phyloP scores from a whole-genome alignment of 192 early-diverging fungal genomes.

The Backusella australiensis region DNA sequence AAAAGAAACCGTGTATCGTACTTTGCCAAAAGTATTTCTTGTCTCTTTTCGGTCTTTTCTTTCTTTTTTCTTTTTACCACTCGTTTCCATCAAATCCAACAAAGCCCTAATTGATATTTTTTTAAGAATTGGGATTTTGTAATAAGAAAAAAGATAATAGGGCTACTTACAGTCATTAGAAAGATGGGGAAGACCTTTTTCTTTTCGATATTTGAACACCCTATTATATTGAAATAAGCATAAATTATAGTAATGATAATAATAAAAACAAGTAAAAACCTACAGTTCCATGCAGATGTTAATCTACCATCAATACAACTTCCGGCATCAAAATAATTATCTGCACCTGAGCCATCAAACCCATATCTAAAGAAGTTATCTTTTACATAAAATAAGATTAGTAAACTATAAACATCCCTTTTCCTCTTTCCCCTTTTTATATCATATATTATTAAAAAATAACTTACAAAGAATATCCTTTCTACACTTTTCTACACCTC shows the following conservation, averaged over 20 bases:
- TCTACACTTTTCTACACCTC: constrained; percentile 56
- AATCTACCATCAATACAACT: constrained; percentile 95
- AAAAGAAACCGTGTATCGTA: neutral
- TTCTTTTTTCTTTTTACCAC: constrained; percentile 4
- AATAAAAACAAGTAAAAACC: neutral
- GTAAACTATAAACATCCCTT: neutral
- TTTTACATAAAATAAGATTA: neutral
- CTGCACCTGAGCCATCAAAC: constrained; percentile 95
- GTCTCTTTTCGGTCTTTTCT: neutral
- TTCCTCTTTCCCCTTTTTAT: neutral
- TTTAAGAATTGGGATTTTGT: neutral
- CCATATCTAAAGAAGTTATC: constrained; percentile 94
- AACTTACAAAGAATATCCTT: constrained; percentile 68
- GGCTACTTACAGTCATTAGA: constrained; percentile 65
- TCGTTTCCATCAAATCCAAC: constrained; percentile 73
- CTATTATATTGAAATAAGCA: constrained; percentile 10
- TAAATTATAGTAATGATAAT: neutral
- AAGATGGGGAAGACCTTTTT: constrained; percentile 92
- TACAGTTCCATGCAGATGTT: constrained; percentile 87
- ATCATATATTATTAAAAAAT: neutral
- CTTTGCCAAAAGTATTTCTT: neutral
- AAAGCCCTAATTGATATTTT: constrained; percentile 45
- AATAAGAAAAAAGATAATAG: neutral
- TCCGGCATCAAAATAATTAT: constrained; percentile 90
- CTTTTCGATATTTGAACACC: constrained; percentile 89